These are phyloP conservation scores for Scleromitrula shiraiana DNA, from an alignment of 2,329 filamentous ascomycete species.

Conservation along the genomic window DNA sequence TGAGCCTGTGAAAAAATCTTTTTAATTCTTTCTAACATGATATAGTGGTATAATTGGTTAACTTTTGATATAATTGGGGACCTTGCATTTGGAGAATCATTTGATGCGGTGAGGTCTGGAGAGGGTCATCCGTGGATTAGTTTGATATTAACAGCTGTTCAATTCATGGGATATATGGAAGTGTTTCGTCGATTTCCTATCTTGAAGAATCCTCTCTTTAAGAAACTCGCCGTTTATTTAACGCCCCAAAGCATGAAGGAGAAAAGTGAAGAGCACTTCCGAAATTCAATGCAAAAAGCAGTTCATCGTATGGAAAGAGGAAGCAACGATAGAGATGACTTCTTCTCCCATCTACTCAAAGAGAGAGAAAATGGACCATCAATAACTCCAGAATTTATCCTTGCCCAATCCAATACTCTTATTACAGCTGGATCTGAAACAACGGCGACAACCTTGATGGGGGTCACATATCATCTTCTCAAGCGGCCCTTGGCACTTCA, in stretches of 20 bases:
- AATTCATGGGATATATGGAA: slow-evolving; percentile 2
- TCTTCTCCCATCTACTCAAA: slow-evolving; percentile 4
- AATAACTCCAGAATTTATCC: slow-evolving; percentile 3
- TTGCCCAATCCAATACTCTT: slow-evolving; percentile 1
- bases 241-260: not conserved
- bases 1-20: not conserved
- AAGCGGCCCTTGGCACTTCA: not conserved
- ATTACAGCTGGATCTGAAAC: slow-evolving; percentile 7
- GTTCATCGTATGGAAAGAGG: slow-evolving; percentile 1
- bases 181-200: not conserved
- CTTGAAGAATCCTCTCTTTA: not conserved
- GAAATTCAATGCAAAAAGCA: slow-evolving; percentile 5
- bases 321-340: slow-evolving; percentile 5
- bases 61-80: slow-evolving; percentile 18
- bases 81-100: slow-evolving; percentile 16
- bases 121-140: slow-evolving; percentile 6
- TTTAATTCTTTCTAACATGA: not conserved
- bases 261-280: slow-evolving; percentile 2
- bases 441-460: slow-evolving; percentile 1
- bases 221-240: not conserved
- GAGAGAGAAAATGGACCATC: slow-evolving; percentile 6
- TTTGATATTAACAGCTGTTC: not conserved
- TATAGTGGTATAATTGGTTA: slow-evolving; percentile 14
- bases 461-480: slow-evolving; percentile 2
- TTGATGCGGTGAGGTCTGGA: slow-evolving; percentile 8